phyloP scores from a whole-genome alignment of 345 rosid genomes.

The Rhizophora mangle region DNA sequence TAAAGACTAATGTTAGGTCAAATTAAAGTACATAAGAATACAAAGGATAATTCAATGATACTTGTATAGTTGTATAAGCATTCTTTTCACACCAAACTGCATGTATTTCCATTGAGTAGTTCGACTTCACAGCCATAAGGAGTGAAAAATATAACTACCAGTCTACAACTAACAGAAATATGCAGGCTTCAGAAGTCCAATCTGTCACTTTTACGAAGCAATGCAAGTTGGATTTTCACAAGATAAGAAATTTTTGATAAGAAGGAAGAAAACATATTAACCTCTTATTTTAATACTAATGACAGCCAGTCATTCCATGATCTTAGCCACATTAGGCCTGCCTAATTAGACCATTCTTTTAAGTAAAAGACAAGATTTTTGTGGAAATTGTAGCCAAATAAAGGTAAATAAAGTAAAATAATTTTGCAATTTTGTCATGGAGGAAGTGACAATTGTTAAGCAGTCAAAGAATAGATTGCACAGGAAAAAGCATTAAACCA shows the following conservation, averaged over 20 bases:
- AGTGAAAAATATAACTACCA: constrained; percentile 21
- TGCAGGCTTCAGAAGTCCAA: background rate
- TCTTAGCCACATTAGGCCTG: background rate
- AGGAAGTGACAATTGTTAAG: background rate
- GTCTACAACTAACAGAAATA: constrained; percentile 24
- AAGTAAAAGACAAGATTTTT: background rate
- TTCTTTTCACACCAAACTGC: background rate
- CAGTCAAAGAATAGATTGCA: background rate
- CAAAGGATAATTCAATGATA: background rate
- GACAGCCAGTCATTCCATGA: background rate
- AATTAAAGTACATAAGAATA: constrained; percentile 2
- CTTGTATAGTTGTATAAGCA: background rate
- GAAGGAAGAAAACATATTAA: background rate
- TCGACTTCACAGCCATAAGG: background rate
- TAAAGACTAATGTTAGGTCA: constrained; percentile 11
- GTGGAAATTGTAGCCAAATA: background rate
- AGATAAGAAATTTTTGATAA: background rate
- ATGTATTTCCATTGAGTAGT: background rate
- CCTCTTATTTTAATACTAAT: background rate
- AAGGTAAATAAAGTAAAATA: background rate
- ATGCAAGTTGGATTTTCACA: constrained; percentile 10
- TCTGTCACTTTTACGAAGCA: background rate
- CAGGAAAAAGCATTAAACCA: background rate
- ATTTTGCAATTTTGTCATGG: background rate
- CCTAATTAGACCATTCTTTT: background rate